Evolutionary conservation across 768 basidiomycete species (phyloP), one percentile per base, ranked within the genome.

Genomic region (Hericium erinaceus): DNA sequence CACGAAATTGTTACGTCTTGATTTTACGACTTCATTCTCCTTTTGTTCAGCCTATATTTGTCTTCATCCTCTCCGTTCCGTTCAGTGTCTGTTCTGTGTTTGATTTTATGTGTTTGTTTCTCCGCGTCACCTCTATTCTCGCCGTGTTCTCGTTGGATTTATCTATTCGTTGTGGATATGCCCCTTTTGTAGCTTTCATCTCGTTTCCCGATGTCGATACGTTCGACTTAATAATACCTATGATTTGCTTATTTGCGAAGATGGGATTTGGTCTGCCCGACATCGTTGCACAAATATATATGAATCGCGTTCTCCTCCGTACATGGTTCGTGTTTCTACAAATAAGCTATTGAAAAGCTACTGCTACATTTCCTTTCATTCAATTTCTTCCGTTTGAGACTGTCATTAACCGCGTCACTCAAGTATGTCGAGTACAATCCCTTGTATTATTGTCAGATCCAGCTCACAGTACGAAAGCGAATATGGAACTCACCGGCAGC

Each of bases 401-500:
- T 33, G 9, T 33, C 33, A 33, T 33, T 10, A 33, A 33, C 33
- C 33, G 2, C 6, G 2, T 39, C 15, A 39, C 10, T n/a, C 18
- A 18, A 51, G 18, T 3, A 53, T 39, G 3, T 20, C 37, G 7
- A 53, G 37, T 15, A 53, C 52, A 38, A 53, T 53, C 11, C 52
- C 52, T 53, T 15, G 12, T 18, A 1, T 39, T 4, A 1, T n/a
- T 39, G 4, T 12, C 18, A 18, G 18, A 20, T 3, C 18, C 15
- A n/a, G 11, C 39, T 28, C 10, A 39, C 7, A 20, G 52, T 18
- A 1, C 2, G 1, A 7, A 3, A 18, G 26, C n/a, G 0, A 2
- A 22, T 20, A n/a, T 11, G 55, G 39, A 18, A 56, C 76, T 54
- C 63, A 86, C 94, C 95, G 48, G 95, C 95, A 40, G 85, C 92